Base-by-base conservation (phyloP, 202 grass and related monocot genomes). In the Miscanthus sacchariflorus region DNA sequence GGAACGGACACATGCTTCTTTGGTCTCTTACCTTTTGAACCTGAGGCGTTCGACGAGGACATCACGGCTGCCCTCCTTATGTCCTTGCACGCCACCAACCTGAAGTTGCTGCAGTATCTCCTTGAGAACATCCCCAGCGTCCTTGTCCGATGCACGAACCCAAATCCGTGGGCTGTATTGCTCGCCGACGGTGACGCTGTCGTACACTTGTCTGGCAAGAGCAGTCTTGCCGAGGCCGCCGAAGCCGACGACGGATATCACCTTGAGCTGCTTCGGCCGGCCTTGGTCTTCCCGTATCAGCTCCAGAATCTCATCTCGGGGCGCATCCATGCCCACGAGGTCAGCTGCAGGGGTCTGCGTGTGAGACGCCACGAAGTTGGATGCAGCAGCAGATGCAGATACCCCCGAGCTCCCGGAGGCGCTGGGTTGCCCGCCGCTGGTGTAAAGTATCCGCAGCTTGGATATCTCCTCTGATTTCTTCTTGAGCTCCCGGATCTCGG, bases 271-370 rank as follows among this genome's bases (percentile, higher is more conserved):
- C 1, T 30, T 58, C 5, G 14, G 49, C 2, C 33, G 33, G 15
- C 43, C 42, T 54, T 82, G 38, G 0, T 5, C 54, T 46, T 79
- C 70, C 19, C 33, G 35, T 4, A 87, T 74, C 42, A 87, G 28
- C 42, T 87, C 85, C 56, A 81, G 59, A 36, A 87, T 5, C 43
- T 87, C 85, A 15, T 67, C 44, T 7, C 5, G 21, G 9, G 78
- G 56, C 4, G 0, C 78, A 1, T 87, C 58, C 70, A 87, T 81
- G 3, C 85, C 85, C 44, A 81, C 83, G 0, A 68, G 74, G 1
- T 84, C 74, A 70, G 1, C n/a, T 43, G 14, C 11, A 12, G 73
- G 19, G 36, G 48, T 4, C 13, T 38, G 27, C 77, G 17, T 36
- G 21, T 79, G 35, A 39, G n/a, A 79, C 2, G 42, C 50, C 40